A percentile compares a stretch with the other conserved stretches of the same genome.
These are phyloP conservation scores for Suhomyces tanzawaensis DNA, from an alignment of 805 yeast genomes.

Conservation along the genomic window DNA sequence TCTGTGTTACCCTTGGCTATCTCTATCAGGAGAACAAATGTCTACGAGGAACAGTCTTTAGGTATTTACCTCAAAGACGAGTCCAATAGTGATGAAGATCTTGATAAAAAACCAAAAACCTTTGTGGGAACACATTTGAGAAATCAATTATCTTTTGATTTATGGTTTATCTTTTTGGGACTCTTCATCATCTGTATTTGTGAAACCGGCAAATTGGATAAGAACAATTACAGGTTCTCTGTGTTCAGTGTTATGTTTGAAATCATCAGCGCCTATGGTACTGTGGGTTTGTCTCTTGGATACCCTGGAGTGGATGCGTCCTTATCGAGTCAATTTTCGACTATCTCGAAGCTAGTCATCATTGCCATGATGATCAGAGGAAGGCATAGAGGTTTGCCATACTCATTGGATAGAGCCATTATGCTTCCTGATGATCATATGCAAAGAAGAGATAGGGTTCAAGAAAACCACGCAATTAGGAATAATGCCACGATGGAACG, in stretches of 20 bases:
- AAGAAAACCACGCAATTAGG: constrained; percentile 48
- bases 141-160: constrained; percentile 86
- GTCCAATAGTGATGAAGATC: constrained; percentile 24
- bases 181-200: constrained; percentile 82
- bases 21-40: constrained; percentile 94
- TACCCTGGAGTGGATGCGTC: constrained; percentile 68
- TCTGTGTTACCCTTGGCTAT: constrained; percentile 96
- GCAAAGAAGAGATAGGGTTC: constrained; percentile 58
- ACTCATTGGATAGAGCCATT: constrained; percentile 89
- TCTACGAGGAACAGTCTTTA: constrained; percentile 93
- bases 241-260: constrained; percentile 81
- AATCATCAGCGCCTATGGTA: constrained; percentile 92
- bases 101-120: constrained; percentile 47
- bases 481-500: constrained; percentile 29
- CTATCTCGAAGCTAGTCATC: constrained; percentile 76
- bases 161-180: constrained; percentile 91
- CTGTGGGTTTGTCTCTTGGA: constrained; percentile 91
- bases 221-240: constrained; percentile 47
- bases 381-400: constrained; percentile 94
- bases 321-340: constrained; percentile 67
- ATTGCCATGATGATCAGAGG: constrained; percentile 93
- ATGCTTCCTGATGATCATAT: constrained; percentile 73
- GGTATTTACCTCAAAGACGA: constrained; percentile 69
- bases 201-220: constrained; percentile 64
- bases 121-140: constrained; percentile 87